Evolutionary conservation across 345 rosid genomes (phyloP).

Genomic region (Moricandia arvensis): DNA sequence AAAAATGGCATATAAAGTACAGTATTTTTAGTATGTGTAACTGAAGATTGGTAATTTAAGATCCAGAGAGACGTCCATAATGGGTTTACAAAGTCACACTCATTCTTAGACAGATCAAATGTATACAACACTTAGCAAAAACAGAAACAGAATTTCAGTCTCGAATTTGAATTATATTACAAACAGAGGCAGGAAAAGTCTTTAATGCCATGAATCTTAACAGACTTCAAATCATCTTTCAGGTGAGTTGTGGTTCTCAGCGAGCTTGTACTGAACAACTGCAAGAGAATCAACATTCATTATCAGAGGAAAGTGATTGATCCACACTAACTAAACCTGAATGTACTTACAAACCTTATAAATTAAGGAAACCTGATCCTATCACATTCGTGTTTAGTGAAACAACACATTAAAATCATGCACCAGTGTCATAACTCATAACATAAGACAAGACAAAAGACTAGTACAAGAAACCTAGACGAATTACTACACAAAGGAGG

Average conservation of each 20-base stretch:
- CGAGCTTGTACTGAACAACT: slow-evolving; percentile 77
- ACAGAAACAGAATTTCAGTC: neutral
- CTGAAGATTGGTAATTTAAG: neutral
- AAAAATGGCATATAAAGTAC: neutral
- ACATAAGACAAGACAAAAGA: neutral
- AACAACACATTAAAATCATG: neutral
- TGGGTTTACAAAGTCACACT: neutral
- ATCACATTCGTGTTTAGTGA: neutral
- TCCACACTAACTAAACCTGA: neutral
- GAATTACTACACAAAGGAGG: neutral
- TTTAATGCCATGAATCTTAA: neutral
- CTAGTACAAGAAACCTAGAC: neutral
- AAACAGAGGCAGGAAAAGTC: neutral
- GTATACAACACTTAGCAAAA: neutral
- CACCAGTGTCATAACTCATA: neutral
- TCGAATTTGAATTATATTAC: slow-evolving; percentile 10
- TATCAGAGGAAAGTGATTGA: neutral
- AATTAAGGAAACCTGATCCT: neutral
- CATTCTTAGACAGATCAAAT: neutral
- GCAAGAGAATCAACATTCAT: slow-evolving; percentile 33
- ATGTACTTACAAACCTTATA: neutral
- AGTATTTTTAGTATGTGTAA: neutral
- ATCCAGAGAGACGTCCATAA: neutral
- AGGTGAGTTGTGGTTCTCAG: slow-evolving; percentile 23
- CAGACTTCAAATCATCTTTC: neutral